Conservation (phyloP, 2,329 filamentous ascomycete genomes). For the Calonectria montana region DNA sequence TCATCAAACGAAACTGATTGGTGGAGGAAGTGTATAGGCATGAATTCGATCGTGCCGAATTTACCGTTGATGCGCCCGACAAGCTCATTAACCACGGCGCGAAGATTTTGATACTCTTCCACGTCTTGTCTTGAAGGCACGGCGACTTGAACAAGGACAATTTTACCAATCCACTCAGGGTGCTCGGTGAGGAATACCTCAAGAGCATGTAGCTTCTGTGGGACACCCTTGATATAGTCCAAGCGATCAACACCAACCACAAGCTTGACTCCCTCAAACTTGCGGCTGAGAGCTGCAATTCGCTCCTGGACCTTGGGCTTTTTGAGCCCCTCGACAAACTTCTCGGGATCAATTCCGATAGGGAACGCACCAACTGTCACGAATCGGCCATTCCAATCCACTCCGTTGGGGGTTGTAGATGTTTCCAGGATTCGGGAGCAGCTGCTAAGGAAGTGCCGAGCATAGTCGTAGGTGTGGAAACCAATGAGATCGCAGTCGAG, state of each 20-base stretch:
- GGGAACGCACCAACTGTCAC: slow-evolving; percentile 95
- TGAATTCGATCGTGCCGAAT: slow-evolving; percentile 97
- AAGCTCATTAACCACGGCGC: slow-evolving; percentile 95
- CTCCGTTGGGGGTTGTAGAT: slow-evolving; percentile 89
- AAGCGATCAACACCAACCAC: slow-evolving; percentile 97
- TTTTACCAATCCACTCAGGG: slow-evolving; percentile 97
- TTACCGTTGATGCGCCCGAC: slow-evolving; percentile 97
- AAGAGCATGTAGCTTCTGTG: slow-evolving; percentile 95
- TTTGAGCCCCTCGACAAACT: slow-evolving; percentile 90
- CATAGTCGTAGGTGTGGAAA: slow-evolving; percentile 99
- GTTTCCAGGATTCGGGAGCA: slow-evolving; percentile 91
- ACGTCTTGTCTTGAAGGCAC: slow-evolving; percentile 96
- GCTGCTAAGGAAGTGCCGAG: slow-evolving; percentile 95
- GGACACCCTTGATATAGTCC: slow-evolving; percentile 99
- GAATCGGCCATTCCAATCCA: slow-evolving; percentile 89
- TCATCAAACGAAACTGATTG: slow-evolving; percentile 96
- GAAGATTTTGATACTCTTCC: slow-evolving; percentile 96
- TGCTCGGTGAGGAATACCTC: slow-evolving; percentile 98
- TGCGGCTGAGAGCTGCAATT: slow-evolving; percentile 84
- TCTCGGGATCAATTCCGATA: slow-evolving; percentile 97
- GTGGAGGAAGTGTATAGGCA: slow-evolving; percentile 98
- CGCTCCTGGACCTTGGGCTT: slow-evolving; percentile 88
- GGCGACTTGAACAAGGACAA: slow-evolving; percentile 95
- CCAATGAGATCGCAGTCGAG: slow-evolving; percentile 95
- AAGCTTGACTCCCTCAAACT: slow-evolving; percentile 95